These are phyloP conservation scores for Lactarius deliciosus DNA, from an alignment of 768 basidiomycete species.

Conservation along the genomic window DNA sequence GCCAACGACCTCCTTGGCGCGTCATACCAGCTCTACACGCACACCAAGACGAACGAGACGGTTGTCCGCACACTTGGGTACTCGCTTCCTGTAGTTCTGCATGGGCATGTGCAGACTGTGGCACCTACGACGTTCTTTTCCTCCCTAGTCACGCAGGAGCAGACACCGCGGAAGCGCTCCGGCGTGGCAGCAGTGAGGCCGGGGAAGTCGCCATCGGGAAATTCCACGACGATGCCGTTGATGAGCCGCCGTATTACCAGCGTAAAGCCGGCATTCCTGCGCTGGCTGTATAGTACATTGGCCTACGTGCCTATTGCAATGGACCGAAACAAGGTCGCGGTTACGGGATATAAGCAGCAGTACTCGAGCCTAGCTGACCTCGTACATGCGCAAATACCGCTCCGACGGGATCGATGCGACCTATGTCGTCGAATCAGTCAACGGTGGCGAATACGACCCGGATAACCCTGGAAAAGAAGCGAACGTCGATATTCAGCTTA, in stretches of 20 bases:
- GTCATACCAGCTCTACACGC: neutral
- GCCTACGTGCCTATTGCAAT: neutral
- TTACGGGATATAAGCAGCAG: neutral
- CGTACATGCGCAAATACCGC: neutral
- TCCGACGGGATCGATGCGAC: neutral
- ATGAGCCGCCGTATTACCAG: too few species aligned
- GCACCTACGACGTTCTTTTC: too few species aligned
- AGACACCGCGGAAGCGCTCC: too few species aligned
- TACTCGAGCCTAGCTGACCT: neutral
- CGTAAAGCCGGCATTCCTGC: neutral
- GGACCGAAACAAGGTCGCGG: neutral
- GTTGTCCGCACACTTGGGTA: neutral
- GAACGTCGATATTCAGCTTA: neutral
- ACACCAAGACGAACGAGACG: neutral
- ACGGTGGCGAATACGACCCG: neutral
- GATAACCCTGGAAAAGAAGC: neutral
- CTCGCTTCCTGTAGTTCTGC: neutral
- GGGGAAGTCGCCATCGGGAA: too few species aligned
- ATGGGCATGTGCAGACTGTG: too few species aligned
- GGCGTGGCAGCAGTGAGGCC: too few species aligned
- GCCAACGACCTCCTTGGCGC: neutral
- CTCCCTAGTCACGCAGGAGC: neutral
- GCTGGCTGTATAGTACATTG: neutral
- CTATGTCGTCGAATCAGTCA: neutral
- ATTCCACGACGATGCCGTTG: too few species aligned